Evolutionary conservation across 2,329 filamentous ascomycete genomes (phyloP).

Genomic region (Aureobasidium namibiae): DNA sequence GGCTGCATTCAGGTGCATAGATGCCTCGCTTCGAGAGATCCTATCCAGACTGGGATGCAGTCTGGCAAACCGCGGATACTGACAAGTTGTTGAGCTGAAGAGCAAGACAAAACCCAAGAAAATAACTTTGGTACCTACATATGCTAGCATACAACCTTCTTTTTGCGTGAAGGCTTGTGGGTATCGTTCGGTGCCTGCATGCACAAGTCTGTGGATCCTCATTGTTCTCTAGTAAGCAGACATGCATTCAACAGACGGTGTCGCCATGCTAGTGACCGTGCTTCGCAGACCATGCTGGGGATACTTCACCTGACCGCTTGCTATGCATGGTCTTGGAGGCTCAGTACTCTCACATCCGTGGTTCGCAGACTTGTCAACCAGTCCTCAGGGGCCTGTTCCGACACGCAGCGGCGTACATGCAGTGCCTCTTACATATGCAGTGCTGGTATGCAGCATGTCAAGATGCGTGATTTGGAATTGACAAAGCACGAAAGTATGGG

Average conservation of each 20-base stretch:
- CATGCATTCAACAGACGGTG: background rate
- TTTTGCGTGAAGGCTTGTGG: background rate
- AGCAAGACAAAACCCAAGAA: background rate
- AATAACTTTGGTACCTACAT: background rate
- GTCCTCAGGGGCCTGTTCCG: background rate
- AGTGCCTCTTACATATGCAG: background rate
- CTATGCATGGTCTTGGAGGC: background rate
- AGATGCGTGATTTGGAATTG: background rate
- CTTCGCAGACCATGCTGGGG: background rate
- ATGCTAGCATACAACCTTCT: background rate
- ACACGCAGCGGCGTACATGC: background rate
- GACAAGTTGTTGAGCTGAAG: background rate
- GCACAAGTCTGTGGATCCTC: background rate
- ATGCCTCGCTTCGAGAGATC: background rate
- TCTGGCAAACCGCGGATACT: background rate
- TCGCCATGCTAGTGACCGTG: background rate
- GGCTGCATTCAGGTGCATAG: background rate
- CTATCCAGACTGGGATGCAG: background rate
- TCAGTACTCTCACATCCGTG: background rate
- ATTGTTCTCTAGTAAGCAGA: background rate
- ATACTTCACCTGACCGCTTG: background rate
- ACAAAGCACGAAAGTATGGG: background rate
- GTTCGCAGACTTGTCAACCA: constrained; percentile 1
- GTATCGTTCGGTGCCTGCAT: background rate
- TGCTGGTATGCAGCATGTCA: background rate